Percentiles rank a stretch among this genome's conserved stretches.
These are phyloP conservation scores for Aspergillus sp. DNA, from an alignment of 2,329 filamentous ascomycete species.

Conservation along the genomic window DNA sequence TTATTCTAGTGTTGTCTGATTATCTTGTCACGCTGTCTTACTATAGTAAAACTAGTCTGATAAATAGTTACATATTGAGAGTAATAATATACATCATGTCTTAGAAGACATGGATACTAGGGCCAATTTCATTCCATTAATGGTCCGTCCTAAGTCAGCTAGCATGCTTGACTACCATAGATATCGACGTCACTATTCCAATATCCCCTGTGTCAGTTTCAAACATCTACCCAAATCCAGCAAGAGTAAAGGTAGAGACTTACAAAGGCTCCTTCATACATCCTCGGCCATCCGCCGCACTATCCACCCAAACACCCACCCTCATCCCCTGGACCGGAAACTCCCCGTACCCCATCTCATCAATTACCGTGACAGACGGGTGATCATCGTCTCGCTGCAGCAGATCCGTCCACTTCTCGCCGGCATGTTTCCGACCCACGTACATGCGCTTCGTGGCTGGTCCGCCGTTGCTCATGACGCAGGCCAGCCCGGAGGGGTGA, in stretches of 20 bases:
- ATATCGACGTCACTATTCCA: constrained; percentile 2
- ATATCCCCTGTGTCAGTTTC: background rate
- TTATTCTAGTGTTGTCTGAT: too few relatives aligned
- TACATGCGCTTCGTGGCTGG: constrained; percentile 59
- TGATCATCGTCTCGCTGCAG: constrained; percentile 50
- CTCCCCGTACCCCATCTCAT: constrained; percentile 58
- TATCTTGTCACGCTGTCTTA: too few relatives aligned
- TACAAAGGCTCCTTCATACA: background rate
- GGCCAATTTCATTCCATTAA: too few relatives aligned
- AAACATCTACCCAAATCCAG: background rate
- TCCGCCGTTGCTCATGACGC: constrained; percentile 57
- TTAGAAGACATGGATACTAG: too few relatives aligned
- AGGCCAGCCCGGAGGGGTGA: constrained; percentile 55
- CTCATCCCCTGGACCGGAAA: constrained; percentile 58
- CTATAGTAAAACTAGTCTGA: too few relatives aligned
- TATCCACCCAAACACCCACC: constrained; percentile 64
- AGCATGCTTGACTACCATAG: background rate
- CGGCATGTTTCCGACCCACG: constrained; percentile 59
- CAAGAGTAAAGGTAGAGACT: background rate
- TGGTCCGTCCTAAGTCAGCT: background rate
- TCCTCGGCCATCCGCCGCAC: constrained; percentile 40
- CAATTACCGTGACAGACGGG: constrained; percentile 56
- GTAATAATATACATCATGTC: too few relatives aligned
- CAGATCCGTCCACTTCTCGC: constrained; percentile 65
- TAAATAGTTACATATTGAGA: too few relatives aligned